These are phyloP conservation scores for Penstemon davidsonii DNA, from an alignment of 257 asterid genomes.

Conservation along the genomic window DNA sequence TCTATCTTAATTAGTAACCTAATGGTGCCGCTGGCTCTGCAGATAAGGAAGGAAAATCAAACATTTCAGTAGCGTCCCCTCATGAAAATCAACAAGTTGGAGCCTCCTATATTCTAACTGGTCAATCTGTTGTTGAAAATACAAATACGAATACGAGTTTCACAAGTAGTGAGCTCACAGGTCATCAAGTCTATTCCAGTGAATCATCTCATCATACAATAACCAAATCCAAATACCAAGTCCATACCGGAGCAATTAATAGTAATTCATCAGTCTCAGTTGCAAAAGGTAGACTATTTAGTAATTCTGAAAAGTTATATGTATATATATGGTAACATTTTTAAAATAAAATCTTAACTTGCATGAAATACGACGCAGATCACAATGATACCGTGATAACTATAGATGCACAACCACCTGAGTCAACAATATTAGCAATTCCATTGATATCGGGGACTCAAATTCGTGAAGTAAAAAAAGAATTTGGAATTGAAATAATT, in stretches of 20 bases:
- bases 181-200: conserved; percentile 27
- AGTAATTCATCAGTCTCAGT: conserved; percentile 30
- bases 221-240: conserved; percentile 34
- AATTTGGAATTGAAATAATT: conserved; percentile 56
- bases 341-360: background rate
- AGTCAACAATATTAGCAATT: conserved; percentile 27
- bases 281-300: conserved; percentile 36
- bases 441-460: conserved; percentile 35
- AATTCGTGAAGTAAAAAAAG: conserved; percentile 39
- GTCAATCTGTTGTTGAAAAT: conserved; percentile 32
- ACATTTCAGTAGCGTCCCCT: conserved; percentile 43
- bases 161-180: conserved; percentile 36
- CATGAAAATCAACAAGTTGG: conserved; percentile 40
- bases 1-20: conserved; percentile 3
- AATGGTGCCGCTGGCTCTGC: conserved; percentile 7
- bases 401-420: conserved; percentile 45
- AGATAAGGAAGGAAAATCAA: conserved; percentile 32
- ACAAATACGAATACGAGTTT: conserved; percentile 21
- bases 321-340: background rate
- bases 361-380: conserved; percentile 41
- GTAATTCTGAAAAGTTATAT: conserved; percentile 5
- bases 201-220: conserved; percentile 44
- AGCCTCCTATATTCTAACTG: conserved; percentile 32
- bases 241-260: conserved; percentile 42
- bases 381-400: conserved; percentile 52